Evolutionary conservation across 345 rosid species (phyloP).

Genomic region (Sonneratia caseolaris): DNA sequence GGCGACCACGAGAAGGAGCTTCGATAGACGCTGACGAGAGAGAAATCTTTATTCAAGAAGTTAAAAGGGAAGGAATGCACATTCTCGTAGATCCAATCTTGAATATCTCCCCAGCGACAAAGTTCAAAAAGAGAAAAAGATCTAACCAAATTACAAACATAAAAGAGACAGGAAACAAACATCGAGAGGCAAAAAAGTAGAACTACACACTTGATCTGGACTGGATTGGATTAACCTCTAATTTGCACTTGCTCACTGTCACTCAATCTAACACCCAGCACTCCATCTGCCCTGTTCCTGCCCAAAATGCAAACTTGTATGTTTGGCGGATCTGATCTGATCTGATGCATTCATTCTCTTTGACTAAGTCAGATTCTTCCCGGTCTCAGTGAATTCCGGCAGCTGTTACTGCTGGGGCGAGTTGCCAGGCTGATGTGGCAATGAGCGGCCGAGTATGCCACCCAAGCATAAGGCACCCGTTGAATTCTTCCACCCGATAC

Average conservation of each 20-base stretch:
- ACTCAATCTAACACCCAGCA: background rate
- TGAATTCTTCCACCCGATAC: constrained; percentile 73
- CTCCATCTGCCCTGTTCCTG: background rate
- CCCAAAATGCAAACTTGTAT: background rate
- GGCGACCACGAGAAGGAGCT: background rate
- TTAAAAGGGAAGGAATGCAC: constrained; percentile 4
- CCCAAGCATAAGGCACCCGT: constrained; percentile 79
- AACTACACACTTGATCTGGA: constrained; percentile 3
- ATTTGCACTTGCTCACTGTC: background rate
- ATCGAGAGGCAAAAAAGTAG: constrained; percentile 6
- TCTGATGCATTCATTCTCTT: background rate
- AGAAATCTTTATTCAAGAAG: constrained; percentile 5
- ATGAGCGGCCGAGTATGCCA: constrained; percentile 93
- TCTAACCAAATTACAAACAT: constrained; percentile 5
- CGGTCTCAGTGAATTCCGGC: constrained; percentile 1
- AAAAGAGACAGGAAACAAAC: constrained; percentile 2
- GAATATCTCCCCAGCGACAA: constrained; percentile 4
- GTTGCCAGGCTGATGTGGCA: constrained; percentile 84
- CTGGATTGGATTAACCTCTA: background rate
- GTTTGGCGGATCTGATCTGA: background rate
- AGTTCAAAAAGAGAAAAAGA: background rate
- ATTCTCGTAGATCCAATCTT: constrained; percentile 9
- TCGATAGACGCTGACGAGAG: background rate
- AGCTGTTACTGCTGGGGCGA: constrained; percentile 5
- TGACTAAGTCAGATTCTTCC: background rate